Evolutionary conservation across 768 basidiomycete species (phyloP).

Genomic region (Tylopilus sp.): DNA sequence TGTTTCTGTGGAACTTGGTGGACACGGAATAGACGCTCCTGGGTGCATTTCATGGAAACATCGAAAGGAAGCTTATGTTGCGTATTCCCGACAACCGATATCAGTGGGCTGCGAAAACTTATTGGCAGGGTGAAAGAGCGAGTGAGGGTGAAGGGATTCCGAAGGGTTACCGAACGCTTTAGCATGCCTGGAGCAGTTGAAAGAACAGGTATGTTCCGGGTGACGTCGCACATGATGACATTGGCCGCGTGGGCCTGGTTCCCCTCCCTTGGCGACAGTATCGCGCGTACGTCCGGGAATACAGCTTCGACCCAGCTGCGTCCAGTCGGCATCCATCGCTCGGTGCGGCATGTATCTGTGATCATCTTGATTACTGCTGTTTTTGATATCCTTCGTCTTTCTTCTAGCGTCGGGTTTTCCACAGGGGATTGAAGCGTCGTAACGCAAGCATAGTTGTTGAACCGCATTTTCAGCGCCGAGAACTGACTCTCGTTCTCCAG

Average conservation of each 20-base stretch:
- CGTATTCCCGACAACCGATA: constrained; percentile 2
- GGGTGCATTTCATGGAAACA: constrained; percentile 10
- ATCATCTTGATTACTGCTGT: constrained; percentile 18
- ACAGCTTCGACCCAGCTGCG: constrained; percentile 22
- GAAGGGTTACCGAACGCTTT: constrained; percentile 17
- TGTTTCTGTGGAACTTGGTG: constrained; percentile 15
- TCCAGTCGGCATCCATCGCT: constrained; percentile 26
- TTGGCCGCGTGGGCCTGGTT: constrained; percentile 4
- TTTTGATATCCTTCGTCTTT: constrained; percentile 23
- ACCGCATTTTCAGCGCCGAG: constrained; percentile 29
- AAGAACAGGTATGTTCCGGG: background rate
- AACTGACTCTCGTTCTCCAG: constrained; percentile 25
- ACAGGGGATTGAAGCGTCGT: constrained; percentile 27
- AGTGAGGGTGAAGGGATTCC: constrained; percentile 11
- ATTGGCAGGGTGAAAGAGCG: constrained; percentile 3
- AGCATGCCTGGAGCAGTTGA: background rate
- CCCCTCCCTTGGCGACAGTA: constrained; percentile 11
- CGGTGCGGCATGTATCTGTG: constrained; percentile 12
- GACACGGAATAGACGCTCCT: constrained; percentile 18
- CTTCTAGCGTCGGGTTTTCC: constrained; percentile 6
- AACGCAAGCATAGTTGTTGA: constrained; percentile 37
- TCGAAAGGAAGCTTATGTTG: constrained; percentile 19
- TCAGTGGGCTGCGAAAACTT: constrained; percentile 11
- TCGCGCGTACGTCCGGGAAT: constrained; percentile 17
- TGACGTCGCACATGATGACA: constrained; percentile 25